Conservation (phyloP, 305 asterid genomes). For the Withania somnifera region DNA sequence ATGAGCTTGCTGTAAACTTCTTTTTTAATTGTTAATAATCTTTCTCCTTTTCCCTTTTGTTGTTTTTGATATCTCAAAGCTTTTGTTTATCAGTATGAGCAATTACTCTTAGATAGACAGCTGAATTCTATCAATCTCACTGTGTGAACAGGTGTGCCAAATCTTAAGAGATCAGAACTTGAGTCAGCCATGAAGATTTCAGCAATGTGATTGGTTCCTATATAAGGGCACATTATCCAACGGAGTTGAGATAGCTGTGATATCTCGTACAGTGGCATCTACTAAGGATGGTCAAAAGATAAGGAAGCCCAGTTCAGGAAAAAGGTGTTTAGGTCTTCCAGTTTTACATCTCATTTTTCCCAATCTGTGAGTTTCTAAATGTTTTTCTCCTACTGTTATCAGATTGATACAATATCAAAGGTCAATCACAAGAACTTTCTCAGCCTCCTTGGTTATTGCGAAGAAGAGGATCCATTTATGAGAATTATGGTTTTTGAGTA, state of each 20-base stretch:
- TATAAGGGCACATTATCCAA: conserved; percentile 85
- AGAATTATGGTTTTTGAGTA: conserved; percentile 94
- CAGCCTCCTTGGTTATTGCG: conserved; percentile 71
- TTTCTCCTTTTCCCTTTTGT: neutral
- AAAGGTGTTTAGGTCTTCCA: conserved; percentile 35
- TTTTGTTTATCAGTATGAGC: neutral
- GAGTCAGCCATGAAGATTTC: conserved; percentile 91
- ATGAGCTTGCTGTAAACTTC: neutral
- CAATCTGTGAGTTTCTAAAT: neutral
- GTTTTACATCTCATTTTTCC: neutral
- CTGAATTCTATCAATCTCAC: neutral
- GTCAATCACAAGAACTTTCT: conserved; percentile 86
- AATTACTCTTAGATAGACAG: neutral
- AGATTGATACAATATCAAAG: conserved; percentile 39
- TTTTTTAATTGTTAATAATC: neutral
- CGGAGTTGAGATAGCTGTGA: conserved; percentile 85
- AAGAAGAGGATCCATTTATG: conserved; percentile 68
- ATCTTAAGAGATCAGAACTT: conserved; percentile 68
- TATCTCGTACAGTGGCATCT: conserved; percentile 40
- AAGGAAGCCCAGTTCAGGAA: conserved; percentile 55
- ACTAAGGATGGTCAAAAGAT: conserved; percentile 66
- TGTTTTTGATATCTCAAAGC: neutral
- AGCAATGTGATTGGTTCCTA: conserved; percentile 82
- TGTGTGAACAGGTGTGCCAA: conserved; percentile 57
- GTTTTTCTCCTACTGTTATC: conserved; percentile 3